phyloP scores from a whole-genome alignment of 164 flowering plant species.

The Buxus sempervirens region DNA sequence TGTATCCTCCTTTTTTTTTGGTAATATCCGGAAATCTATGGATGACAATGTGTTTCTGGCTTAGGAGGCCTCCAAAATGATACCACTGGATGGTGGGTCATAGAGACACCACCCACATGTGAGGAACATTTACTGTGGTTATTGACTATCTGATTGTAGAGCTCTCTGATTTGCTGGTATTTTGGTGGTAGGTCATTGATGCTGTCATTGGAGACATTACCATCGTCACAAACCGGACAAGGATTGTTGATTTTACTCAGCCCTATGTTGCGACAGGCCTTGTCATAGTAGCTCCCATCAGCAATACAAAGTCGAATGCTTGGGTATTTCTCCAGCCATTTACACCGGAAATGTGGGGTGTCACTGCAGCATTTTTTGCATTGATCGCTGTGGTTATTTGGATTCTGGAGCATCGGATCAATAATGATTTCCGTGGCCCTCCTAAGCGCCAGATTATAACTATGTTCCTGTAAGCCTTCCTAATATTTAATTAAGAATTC shows the following conservation, averaged over 20 bases:
- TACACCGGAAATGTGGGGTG: constrained; percentile 67
- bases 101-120: too few relatives aligned
- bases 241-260: constrained; percentile 73
- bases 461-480: constrained; percentile 48
- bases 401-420: constrained; percentile 82
- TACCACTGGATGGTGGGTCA: too few relatives aligned
- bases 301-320: constrained; percentile 42
- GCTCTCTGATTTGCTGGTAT: background rate
- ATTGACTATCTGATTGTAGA: background rate
- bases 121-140: too few relatives aligned
- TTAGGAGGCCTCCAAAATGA: too few relatives aligned
- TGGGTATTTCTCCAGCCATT: constrained; percentile 87
- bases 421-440: constrained; percentile 75
- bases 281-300: constrained; percentile 60
- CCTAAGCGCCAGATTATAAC: constrained; percentile 65
- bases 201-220: constrained; percentile 84
- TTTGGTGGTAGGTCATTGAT: constrained; percentile 52
- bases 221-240: constrained; percentile 64
- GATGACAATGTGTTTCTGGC: too few relatives aligned
- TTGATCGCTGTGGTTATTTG: constrained; percentile 69
- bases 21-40: too few relatives aligned
- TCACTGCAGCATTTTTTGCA: constrained; percentile 56
- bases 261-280: constrained; percentile 69
- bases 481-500: background rate
- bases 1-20: too few relatives aligned